Base-by-base conservation (phyloP, 139 green algal genomes). In the Volvox reticuliferus region DNA sequence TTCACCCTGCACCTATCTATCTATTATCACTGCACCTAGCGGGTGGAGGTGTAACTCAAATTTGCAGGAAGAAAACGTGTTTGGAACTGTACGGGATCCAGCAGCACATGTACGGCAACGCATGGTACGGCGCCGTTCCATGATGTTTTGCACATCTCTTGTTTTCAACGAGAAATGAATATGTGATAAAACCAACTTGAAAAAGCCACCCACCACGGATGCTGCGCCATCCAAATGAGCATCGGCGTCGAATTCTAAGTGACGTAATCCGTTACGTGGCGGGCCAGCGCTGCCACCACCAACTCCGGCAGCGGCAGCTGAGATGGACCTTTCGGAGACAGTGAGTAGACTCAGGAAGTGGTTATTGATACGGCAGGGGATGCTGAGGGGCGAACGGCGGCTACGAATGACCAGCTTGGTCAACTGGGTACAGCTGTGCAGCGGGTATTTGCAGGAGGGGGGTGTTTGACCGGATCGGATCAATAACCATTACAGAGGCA, bases 161-260 rank as follows among this genome's bases (percentile, higher is more conserved):
- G n/a, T n/a, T n/a, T n/a, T n/a, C n/a, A n/a, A n/a, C n/a, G n/a
- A n/a, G n/a, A n/a, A n/a, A n/a, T n/a, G n/a, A n/a, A n/a, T n/a
- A n/a, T n/a, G n/a, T n/a, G n/a, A 55, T 55, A 55, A 55, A 55
- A 55, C n/a, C n/a, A 9, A 9, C 44, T 9, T 9, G 9, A 9
- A 9, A 73, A 73, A 28, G 16, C 21, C 9, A 44, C 78, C 32
- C 69, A 82, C 85, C 85, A 82, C 0, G 0, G 37, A 28, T 1
- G 37, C 19, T 0, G 69, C 69, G 44, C 71, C 71, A 12, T 82
- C n/a, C 69, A 71, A n/a, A 30, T 82, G 69, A 0, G n/a, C 37
- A 30, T 89, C 85, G 1, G 37, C n/a, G n/a, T 89, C 85, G 2
- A 89, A 30, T 37, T 89, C 85, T 26, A 89, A 50, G 69, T 89